Evolutionary conservation across 1,139 yeast genomes (phyloP), one percentile per base, ranked within the genome.

Genomic region (Geotrichum histeridarum): DNA sequence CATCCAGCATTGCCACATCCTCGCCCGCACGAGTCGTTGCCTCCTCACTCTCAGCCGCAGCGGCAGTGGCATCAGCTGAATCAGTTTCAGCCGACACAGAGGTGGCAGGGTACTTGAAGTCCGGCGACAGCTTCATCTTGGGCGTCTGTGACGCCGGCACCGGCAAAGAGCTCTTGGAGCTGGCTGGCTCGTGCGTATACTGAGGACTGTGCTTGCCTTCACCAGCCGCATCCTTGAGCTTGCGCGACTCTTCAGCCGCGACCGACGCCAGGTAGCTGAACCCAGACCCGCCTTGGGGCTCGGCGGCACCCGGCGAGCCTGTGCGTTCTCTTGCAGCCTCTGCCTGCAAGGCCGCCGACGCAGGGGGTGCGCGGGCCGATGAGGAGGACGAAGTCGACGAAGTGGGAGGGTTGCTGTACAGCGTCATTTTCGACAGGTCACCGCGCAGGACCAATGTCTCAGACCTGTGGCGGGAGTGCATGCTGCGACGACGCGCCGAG

Each of bases 391-490:
- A 15, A 3, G 48, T 18, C 8, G 33, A 9, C 8, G 22, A 42
- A 9, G 50, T 52, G 15, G 46, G 41, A 22, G 51, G 48, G 27
- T 36, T 42, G 39, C 48, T 49, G 49, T 54, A 55, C 7, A 58
- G 39, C 9, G 57, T 52, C 55, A 57, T 57, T 48, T 49, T 53
- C 14, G 54, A 55, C 22, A 56, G 49, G 22, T 54, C 57, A 4
- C 59, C 51, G 12, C 54, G 51, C 9, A 55, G 47, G 11, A 54
- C 55, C 7, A 54, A 50, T 6, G 61, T 48, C 37, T 58, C 61
- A 11, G 59, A 56, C 41, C 51, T 50, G 48, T 57, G 51, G 8
- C 61, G 53, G 9, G 58, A 48, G 47, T 58, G 61, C 48, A 48
- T 52, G 32, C 53, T 46, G 8, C 59, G 39, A 14, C 60, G 46